Conservation (phyloP, 192 early-diverging fungal genomes). For the Coemansia sp. region DNA sequence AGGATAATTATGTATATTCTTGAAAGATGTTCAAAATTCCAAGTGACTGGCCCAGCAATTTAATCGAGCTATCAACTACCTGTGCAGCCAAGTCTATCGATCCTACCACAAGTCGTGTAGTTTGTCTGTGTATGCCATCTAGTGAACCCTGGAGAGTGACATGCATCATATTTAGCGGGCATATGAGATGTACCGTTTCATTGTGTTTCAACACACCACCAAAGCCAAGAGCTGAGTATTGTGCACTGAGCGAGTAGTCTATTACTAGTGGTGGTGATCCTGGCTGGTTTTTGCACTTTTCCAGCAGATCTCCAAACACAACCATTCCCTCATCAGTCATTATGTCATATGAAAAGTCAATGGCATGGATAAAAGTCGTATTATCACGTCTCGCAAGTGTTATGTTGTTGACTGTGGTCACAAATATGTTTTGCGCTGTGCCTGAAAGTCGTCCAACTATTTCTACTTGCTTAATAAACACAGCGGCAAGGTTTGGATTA, state of each 20-base stretch:
- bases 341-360: slow-evolving; percentile 8
- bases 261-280: slow-evolving; percentile 5
- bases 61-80: background rate
- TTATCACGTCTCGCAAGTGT: background rate
- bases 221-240: slow-evolving; percentile 3
- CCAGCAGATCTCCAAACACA: background rate
- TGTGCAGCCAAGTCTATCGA: background rate
- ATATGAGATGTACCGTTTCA: background rate
- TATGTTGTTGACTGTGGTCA: background rate
- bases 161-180: slow-evolving; percentile 2
- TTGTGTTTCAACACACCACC: background rate
- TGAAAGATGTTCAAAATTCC: background rate
- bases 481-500: background rate
- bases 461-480: background rate
- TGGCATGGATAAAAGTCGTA: background rate
- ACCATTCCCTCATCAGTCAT: background rate
- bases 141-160: background rate
- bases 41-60: background rate
- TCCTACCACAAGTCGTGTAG: background rate
- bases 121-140: slow-evolving; percentile 1
- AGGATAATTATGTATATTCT: background rate
- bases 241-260: background rate
- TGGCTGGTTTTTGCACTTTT: slow-evolving; percentile 4
- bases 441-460: background rate
- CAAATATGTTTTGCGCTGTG: slow-evolving; percentile 3